Conservation (phyloP, 306 rosid genomes). For the Vicia sativa region DNA sequence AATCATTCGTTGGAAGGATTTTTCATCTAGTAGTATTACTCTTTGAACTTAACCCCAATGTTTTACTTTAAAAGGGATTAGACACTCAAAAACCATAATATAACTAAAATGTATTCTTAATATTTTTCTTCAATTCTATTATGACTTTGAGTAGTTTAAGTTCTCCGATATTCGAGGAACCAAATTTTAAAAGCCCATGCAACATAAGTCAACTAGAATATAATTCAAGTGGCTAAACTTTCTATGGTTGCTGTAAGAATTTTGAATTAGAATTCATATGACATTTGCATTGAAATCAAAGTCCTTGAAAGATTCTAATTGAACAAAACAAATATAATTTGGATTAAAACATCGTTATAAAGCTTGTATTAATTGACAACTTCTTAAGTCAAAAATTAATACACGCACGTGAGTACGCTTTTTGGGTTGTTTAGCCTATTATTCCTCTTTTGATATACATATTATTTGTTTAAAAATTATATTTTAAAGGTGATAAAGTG, state of each 20-base stretch:
- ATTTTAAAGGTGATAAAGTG: too few relatives aligned
- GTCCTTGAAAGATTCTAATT: constrained; percentile 13
- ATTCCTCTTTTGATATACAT: too few relatives aligned
- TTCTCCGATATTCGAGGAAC: constrained; percentile 34
- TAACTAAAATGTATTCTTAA: neutral
- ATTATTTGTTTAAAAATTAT: too few relatives aligned
- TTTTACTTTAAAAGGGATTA: neutral
- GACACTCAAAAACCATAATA: neutral
- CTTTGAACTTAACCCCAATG: neutral
- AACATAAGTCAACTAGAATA: constrained; percentile 37
- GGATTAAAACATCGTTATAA: constrained; percentile 23
- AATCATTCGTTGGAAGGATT: too few relatives aligned
- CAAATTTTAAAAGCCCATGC: constrained; percentile 10
- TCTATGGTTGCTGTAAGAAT: constrained; percentile 23
- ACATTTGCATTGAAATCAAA: constrained; percentile 37
- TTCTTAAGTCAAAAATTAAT: too few relatives aligned
- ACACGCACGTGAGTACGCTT: too few relatives aligned
- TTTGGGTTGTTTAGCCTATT: too few relatives aligned
- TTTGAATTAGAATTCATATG: constrained; percentile 27
- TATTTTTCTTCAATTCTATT: neutral
- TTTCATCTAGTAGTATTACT: too few relatives aligned
- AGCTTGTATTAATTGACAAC: too few relatives aligned
- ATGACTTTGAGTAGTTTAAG: constrained; percentile 7
- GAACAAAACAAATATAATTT: constrained; percentile 21
- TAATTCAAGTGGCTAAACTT: constrained; percentile 15